These are phyloP conservation scores for Grosmannia penicillata DNA, from an alignment of 2,329 filamentous ascomycete species.

Conservation along the genomic window DNA sequence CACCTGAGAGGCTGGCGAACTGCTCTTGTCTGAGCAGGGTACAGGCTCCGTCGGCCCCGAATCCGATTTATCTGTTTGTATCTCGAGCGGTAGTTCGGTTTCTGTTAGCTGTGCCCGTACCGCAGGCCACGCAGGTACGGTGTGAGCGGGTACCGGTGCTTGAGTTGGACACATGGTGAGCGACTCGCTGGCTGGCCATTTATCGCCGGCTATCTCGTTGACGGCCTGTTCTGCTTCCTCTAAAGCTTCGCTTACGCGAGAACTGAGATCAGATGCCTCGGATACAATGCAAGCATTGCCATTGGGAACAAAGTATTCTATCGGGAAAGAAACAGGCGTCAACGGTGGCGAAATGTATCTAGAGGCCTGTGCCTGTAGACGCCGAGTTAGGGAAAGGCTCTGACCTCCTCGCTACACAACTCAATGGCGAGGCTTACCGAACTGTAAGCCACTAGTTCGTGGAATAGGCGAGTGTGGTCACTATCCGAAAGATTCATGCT, in stretches of 20 bases:
- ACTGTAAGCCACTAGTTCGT: neutral
- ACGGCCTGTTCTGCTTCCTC: slow-evolving; percentile 1
- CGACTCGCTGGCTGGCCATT: neutral
- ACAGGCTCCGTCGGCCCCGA: neutral
- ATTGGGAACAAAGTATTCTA: slow-evolving; percentile 2
- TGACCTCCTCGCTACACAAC: neutral
- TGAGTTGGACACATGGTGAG: neutral
- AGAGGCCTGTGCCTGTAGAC: neutral
- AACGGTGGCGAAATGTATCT: slow-evolving; percentile 6
- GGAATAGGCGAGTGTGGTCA: neutral
- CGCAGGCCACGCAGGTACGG: neutral
- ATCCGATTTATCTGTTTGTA: neutral
- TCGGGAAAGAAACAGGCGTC: neutral
- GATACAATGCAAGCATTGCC: slow-evolving; percentile 6
- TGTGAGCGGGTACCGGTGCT: no score
- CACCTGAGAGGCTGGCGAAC: no score
- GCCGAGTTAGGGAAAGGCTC: neutral
- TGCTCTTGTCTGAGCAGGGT: no score
- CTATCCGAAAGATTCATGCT: neutral
- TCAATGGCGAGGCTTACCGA: neutral
- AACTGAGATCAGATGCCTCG: slow-evolving; percentile 8
- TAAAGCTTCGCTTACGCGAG: slow-evolving; percentile 4
- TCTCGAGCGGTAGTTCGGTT: no score
- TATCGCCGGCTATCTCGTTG: neutral
- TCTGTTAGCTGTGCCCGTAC: no score